These are phyloP conservation scores for Trametes polyzona DNA, from an alignment of 1,284 basidiomycete species.

Conservation along the genomic window DNA sequence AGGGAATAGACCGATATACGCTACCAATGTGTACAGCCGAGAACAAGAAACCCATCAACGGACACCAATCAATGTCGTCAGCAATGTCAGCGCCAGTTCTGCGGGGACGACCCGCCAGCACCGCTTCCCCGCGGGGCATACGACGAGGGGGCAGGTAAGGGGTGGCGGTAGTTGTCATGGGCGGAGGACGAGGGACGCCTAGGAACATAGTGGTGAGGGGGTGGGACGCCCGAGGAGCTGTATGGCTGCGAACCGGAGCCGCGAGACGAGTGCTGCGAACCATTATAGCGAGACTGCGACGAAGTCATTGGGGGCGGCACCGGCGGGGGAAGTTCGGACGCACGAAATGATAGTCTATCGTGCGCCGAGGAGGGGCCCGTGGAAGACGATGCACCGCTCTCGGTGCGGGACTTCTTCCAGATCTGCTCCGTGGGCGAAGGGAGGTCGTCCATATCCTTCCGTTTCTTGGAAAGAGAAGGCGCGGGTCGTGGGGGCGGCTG, in stretches of 20 bases:
- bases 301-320: conserved; percentile 4
- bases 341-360: not conserved
- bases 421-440: conserved; percentile 62
- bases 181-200: conserved; percentile 12
- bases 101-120: conserved; percentile 22
- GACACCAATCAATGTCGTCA: conserved; percentile 13
- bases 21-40: conserved; percentile 15
- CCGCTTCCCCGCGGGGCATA: conserved; percentile 24
- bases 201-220: conserved; percentile 9
- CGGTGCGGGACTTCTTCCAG: conserved; percentile 73
- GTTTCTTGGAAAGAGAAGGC: conserved; percentile 37
- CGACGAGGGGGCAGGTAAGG: conserved; percentile 7
- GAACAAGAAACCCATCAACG: conserved; percentile 16
- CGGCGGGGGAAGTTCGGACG: not conserved
- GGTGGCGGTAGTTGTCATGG: conserved; percentile 18
- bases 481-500: conserved; percentile 21
- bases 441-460: conserved; percentile 59
- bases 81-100: conserved; percentile 27
- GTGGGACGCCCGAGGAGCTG: not conserved
- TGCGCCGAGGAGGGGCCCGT: conserved; percentile 7
- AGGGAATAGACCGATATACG: conserved; percentile 14
- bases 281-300: conserved; percentile 16
- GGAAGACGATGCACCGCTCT: conserved; percentile 33
- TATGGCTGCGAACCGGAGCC: conserved; percentile 17
- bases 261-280: conserved; percentile 16